These are phyloP conservation scores for Rhodotorula sp. DNA, from an alignment of 1,284 basidiomycete species.

Conservation along the genomic window DNA sequence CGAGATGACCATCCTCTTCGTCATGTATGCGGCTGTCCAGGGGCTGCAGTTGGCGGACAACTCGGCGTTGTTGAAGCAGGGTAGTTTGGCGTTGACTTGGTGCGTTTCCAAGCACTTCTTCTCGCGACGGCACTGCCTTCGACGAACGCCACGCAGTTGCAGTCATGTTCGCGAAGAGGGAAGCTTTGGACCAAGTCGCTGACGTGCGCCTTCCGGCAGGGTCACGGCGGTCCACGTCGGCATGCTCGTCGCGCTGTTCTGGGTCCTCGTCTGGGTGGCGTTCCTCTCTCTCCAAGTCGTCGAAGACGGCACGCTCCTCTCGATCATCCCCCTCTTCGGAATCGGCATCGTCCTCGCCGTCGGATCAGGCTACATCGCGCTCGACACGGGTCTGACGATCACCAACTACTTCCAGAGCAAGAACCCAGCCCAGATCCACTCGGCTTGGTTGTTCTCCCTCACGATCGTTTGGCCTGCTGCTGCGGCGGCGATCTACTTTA, in stretches of 20 bases:
- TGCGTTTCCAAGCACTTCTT: background rate
- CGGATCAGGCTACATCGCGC: conserved; percentile 43
- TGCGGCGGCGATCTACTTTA: conserved; percentile 39
- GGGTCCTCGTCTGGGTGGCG: conserved; percentile 41
- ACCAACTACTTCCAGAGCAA: conserved; percentile 43
- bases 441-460: conserved; percentile 44
- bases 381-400: conserved; percentile 45
- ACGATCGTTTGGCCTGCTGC: conserved; percentile 43
- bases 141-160: too few relatives aligned
- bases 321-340: conserved; percentile 32
- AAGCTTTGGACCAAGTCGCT: too few relatives aligned
- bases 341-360: conserved; percentile 36
- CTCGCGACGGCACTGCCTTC: too few relatives aligned
- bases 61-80: conserved; percentile 38
- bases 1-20: conserved; percentile 41
- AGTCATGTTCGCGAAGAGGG: too few relatives aligned
- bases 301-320: conserved; percentile 44
- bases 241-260: conserved; percentile 38
- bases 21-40: conserved; percentile 41
- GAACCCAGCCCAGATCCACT: conserved; percentile 35
- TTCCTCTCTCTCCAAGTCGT: conserved; percentile 45
- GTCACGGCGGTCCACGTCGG: conserved; percentile 41
- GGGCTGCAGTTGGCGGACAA: conserved; percentile 44
- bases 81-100: conserved; percentile 38
- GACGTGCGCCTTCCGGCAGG: background rate